Conservation (phyloP, 2,329 filamentous ascomycete genomes). For the Fusarium falciforme region DNA sequence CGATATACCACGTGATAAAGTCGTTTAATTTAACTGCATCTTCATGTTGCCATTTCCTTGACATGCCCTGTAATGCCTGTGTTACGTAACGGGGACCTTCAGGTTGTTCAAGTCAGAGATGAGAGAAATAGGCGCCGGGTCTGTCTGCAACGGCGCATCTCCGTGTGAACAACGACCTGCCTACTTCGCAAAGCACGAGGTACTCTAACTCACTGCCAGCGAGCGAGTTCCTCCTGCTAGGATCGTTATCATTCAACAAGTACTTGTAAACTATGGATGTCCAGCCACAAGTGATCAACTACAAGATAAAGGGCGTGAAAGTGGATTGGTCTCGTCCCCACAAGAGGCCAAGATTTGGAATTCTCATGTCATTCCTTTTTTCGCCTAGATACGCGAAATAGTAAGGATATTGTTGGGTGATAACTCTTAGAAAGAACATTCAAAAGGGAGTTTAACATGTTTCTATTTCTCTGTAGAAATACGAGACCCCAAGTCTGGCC, state of each 20-base stretch:
- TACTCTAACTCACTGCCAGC: background rate
- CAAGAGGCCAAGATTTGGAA: background rate
- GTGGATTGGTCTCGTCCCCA: background rate
- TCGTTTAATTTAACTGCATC: background rate
- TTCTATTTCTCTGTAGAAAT: background rate
- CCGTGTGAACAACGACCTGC: background rate
- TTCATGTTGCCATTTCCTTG: background rate
- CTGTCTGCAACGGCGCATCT: background rate
- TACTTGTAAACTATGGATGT: background rate
- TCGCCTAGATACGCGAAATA: background rate
- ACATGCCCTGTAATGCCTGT: too few species aligned
- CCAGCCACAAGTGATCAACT: conserved; percentile 4
- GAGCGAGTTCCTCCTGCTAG: background rate
- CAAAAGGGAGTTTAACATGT: background rate
- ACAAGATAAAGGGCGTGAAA: conserved; percentile 13
- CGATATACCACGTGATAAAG: background rate
- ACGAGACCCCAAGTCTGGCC: background rate
- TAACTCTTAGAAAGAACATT: too few species aligned
- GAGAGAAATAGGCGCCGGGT: background rate
- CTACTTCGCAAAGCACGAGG: background rate
- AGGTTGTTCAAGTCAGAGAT: background rate
- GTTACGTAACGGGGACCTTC: background rate
- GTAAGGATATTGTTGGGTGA: background rate
- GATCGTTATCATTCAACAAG: background rate
- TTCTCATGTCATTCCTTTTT: background rate